Base-by-base conservation (phyloP, 2,329 filamentous ascomycete genomes). In the Ophiostoma quercus region DNA sequence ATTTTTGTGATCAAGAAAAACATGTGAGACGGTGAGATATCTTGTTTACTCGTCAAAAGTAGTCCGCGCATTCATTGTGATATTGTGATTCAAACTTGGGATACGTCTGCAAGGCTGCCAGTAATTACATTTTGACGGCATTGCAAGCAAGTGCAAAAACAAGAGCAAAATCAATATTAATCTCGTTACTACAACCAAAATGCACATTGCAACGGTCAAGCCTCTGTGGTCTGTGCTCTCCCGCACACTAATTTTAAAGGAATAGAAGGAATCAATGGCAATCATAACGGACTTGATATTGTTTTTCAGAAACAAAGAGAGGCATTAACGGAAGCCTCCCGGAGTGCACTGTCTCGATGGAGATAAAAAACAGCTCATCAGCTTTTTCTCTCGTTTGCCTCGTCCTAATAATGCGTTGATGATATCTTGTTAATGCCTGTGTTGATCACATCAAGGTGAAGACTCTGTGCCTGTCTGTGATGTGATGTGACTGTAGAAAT, bases 181-280 rank as follows among this genome's bases (percentile, higher is more conserved):
- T 34, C 34, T 34, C 34, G 34, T 34, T 34, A 8, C 8, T 34
- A 54, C 47, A 54, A 6, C 47, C 47, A 22, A 22, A 54, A 54
- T 54, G n/a, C 47, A 43, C 41, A n/a, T 54, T 54, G 47, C 47
- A 54, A 54, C 54, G 54, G 54, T 60, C n/a, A 60, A 60, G 22
- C 54, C 11, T 29, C 11, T 25, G 22, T 60, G 22, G 54, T 60
- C 54, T 29, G 54, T 60, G 54, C 54, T 29, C 54, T 54, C 54
- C 54, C 54, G 54, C 47, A 54, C 47, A 54, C 34, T 54, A 54
- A 2, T 9, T 54, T 54, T 19, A 8, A 54, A 54, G 19, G 19
- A 54, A 2, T 54, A n/a, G 7, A 22, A 22, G 7, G 19, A 54
- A 54, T 54, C n/a, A 14, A 25, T 57, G 51, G 22, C 22, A 57